Percentiles rank a stretch among this genome's conserved stretches.
Evolutionary conservation across 108 stramenopile genomes (phyloP).

Genomic region (Cyclotella kingstonii): DNA sequence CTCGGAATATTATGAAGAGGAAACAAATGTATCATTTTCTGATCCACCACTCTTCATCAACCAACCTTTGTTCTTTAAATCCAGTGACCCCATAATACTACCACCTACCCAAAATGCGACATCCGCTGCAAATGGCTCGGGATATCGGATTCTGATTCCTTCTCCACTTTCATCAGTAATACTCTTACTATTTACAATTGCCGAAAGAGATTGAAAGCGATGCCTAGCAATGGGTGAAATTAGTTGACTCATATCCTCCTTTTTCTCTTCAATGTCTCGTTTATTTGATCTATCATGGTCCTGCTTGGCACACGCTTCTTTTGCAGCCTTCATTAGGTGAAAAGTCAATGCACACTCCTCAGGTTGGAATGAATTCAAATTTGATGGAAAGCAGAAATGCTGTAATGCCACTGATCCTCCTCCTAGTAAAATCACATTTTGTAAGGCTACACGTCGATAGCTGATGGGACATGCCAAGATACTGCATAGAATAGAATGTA

Average conservation of each 20-base stretch:
- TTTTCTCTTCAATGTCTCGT: constrained; percentile 26
- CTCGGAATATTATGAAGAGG: no score
- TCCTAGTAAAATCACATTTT: constrained; percentile 25
- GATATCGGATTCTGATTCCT: constrained; percentile 29
- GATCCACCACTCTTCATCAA: not conserved
- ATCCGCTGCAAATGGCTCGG: constrained; percentile 39
- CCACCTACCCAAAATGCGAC: constrained; percentile 26
- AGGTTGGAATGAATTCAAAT: no score
- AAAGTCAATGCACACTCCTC: constrained; percentile 4
- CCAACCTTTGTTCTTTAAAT: constrained; percentile 19
- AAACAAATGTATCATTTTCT: no score
- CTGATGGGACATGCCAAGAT: constrained; percentile 24
- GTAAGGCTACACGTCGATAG: constrained; percentile 19
- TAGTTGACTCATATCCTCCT: constrained; percentile 9
- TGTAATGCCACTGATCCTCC: constrained; percentile 31
- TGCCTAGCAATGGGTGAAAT: constrained; percentile 23
- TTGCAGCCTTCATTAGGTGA: constrained; percentile 9
- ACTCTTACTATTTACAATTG: not conserved
- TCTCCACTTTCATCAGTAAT: not conserved
- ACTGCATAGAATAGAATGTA: constrained; percentile 26
- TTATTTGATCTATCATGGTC: constrained; percentile 1
- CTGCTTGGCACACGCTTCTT: constrained; percentile 19
- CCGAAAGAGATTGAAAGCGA: constrained; percentile 20
- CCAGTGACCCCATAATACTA: constrained; percentile 31
- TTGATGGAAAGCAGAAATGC: not conserved